Conservation (phyloP, 2,329 filamentous ascomycete species). For the Sporothrix brasiliensis region DNA sequence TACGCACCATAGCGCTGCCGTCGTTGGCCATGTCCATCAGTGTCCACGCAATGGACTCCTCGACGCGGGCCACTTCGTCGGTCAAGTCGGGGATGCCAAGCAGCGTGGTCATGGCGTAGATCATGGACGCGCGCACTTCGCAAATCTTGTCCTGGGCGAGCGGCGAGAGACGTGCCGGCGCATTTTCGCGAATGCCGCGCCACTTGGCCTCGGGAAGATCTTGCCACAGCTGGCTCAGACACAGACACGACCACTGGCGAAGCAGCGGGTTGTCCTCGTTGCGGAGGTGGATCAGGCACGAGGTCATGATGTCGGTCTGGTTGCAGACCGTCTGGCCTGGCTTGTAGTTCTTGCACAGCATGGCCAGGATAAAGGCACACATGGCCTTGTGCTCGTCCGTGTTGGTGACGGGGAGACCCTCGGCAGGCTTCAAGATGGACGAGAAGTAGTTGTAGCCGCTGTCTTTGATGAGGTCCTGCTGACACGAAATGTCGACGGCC, state of each 20-base stretch:
- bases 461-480: conserved; percentile 92
- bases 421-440: conserved; percentile 81
- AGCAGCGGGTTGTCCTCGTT: conserved; percentile 87
- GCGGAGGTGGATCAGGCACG: conserved; percentile 78
- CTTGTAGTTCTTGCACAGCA: conserved; percentile 94
- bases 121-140: conserved; percentile 89
- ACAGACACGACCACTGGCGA: conserved; percentile 93
- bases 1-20: conserved; percentile 90
- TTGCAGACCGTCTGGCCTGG: conserved; percentile 91
- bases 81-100: conserved; percentile 91
- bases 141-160: conserved; percentile 84
- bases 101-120: conserved; percentile 92
- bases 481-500: conserved; percentile 91
- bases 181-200: conserved; percentile 87
- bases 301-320: conserved; percentile 85
- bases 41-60: conserved; percentile 87
- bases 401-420: conserved; percentile 82
- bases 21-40: conserved; percentile 91
- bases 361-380: conserved; percentile 96
- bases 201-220: conserved; percentile 93
- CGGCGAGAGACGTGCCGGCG: conserved; percentile 77
- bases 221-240: conserved; percentile 91
- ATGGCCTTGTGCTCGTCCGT: conserved; percentile 95
- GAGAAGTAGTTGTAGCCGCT: conserved; percentile 98
- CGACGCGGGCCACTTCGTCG: conserved; percentile 84